These are phyloP conservation scores for Ogataea trehalophila DNA, from an alignment of 805 yeast genomes.

Conservation along the genomic window DNA sequence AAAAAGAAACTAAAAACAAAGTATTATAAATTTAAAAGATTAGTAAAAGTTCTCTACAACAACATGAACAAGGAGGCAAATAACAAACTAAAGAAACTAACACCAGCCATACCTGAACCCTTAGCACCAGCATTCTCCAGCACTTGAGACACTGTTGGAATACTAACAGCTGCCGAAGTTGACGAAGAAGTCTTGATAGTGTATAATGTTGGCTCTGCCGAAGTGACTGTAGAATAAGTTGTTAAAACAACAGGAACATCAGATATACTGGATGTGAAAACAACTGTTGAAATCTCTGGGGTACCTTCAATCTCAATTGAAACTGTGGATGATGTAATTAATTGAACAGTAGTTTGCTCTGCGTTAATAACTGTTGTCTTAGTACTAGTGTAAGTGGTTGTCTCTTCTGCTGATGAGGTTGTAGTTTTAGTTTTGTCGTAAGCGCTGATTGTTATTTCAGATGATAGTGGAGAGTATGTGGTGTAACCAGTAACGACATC, in stretches of 20 bases:
- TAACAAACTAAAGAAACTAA: slow-evolving; percentile 11
- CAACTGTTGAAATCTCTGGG: slow-evolving; percentile 10
- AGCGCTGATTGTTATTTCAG: slow-evolving; percentile 5
- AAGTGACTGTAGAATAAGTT: slow-evolving; percentile 15
- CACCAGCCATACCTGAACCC: background rate
- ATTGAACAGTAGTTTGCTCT: slow-evolving; percentile 14
- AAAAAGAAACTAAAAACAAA: background rate
- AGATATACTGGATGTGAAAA: slow-evolving; percentile 25
- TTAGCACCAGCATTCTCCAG: slow-evolving; percentile 14
- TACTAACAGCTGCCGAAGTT: slow-evolving; percentile 3
- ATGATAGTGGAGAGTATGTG: slow-evolving; percentile 20
- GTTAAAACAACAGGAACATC: slow-evolving; percentile 23
- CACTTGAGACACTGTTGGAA: slow-evolving; percentile 9
- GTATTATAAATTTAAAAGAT: background rate
- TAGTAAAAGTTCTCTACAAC: background rate
- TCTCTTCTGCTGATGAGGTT: slow-evolving; percentile 1
- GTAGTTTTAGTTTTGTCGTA: background rate
- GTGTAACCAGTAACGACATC: slow-evolving; percentile 16
- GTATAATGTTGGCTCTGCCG: slow-evolving; percentile 1
- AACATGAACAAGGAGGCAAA: slow-evolving; percentile 10
- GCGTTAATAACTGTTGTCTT: slow-evolving; percentile 1
- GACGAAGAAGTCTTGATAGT: slow-evolving; percentile 2
- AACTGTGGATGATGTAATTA: slow-evolving; percentile 17
- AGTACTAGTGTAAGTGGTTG: slow-evolving; percentile 3
- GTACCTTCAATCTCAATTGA: slow-evolving; percentile 15